Conservation (phyloP, 169 alveolate species). For the Haemoproteus tartakovskyi region DNA sequence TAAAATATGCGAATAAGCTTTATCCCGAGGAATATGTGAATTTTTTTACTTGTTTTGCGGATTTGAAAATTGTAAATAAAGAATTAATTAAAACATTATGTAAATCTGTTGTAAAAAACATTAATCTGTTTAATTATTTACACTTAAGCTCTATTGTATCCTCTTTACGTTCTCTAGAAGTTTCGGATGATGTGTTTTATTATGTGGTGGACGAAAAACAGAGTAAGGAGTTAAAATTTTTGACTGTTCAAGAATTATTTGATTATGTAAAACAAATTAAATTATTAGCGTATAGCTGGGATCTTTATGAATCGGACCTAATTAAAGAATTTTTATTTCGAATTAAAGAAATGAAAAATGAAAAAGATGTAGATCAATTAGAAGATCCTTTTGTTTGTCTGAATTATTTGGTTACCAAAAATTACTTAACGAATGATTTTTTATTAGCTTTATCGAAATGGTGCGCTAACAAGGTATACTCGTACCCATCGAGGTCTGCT, state of each 20-base stretch:
- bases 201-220: conserved; percentile 76
- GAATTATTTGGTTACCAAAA: conserved; percentile 33
- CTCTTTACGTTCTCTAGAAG: conserved; percentile 65
- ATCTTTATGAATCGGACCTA: conserved; percentile 20
- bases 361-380: conserved; percentile 69
- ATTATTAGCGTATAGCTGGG: conserved; percentile 23
- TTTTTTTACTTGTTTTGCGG: conserved; percentile 64
- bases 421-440: conserved; percentile 45
- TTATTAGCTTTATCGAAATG: conserved; percentile 74
- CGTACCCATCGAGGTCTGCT: conserved; percentile 74
- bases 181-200: conserved; percentile 72
- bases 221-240: conserved; percentile 70
- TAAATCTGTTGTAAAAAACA: conserved; percentile 67
- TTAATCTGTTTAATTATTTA: conserved; percentile 68
- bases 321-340: conserved; percentile 27
- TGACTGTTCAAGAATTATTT: conserved; percentile 76
- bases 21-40: conserved; percentile 73
- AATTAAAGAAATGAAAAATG: conserved; percentile 52
- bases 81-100: conserved; percentile 71
- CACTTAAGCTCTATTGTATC: conserved; percentile 71
- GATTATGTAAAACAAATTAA: conserved; percentile 70
- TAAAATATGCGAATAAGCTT: conserved; percentile 65
- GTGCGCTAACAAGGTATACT: conserved; percentile 78
- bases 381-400: conserved; percentile 78
- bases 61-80: conserved; percentile 68